phyloP scores from a whole-genome alignment of 148 eudicot genomes.

The Polygonum maritimum region DNA sequence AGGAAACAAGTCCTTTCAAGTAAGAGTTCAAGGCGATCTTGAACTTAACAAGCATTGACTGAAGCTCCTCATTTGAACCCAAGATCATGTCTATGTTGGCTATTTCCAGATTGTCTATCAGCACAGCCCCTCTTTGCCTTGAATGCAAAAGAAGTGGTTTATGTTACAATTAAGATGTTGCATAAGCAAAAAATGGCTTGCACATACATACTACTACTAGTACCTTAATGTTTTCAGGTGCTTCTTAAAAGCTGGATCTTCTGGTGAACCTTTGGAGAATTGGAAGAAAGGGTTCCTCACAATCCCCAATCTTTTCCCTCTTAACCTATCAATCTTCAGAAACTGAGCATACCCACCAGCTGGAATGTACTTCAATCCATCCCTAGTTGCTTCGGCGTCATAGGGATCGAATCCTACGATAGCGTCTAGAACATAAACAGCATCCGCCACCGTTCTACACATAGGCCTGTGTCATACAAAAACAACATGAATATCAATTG shows the following conservation, averaged over 20 bases:
- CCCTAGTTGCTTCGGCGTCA: conserved; percentile 30
- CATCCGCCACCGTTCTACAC: conserved; percentile 47
- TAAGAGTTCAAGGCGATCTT: conserved; percentile 36
- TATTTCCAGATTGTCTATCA: conserved; percentile 37
- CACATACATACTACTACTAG: background rate
- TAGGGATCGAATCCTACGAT: conserved; percentile 32
- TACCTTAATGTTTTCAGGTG: conserved; percentile 34
- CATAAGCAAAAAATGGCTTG: background rate
- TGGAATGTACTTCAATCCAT: conserved; percentile 27
- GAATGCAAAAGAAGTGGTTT: background rate
- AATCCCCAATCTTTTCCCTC: conserved; percentile 41
- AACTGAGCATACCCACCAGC: conserved; percentile 34
- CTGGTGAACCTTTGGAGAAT: background rate
- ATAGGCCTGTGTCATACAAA: conserved; percentile 30
- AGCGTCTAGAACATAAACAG: conserved; percentile 34
- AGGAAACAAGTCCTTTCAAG: conserved; percentile 23
- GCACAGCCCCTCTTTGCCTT: conserved; percentile 35
- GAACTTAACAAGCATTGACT: conserved; percentile 35
- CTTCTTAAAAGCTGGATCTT: conserved; percentile 9
- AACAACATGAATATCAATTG: background rate
- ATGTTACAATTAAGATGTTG: background rate
- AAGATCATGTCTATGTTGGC: conserved; percentile 25
- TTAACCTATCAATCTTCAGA: conserved; percentile 34
- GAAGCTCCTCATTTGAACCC: conserved; percentile 12
- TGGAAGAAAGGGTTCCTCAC: conserved; percentile 27